Conservation (phyloP, 2,329 filamentous ascomycete species). For the Byssochlamys sp. region DNA sequence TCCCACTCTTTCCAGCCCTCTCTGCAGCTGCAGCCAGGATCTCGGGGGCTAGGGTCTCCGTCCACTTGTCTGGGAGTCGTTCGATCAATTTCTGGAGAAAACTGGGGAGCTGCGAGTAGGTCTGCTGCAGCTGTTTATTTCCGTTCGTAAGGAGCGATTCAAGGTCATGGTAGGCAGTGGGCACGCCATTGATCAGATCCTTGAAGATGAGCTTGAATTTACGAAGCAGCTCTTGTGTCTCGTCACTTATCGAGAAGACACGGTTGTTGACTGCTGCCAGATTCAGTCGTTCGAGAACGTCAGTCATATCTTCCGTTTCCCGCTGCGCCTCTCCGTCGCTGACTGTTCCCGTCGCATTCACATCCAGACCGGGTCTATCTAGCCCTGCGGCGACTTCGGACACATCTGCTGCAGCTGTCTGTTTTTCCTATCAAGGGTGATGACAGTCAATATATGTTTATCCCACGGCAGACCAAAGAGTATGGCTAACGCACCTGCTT, state of each 20-base stretch:
- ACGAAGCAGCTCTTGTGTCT: conserved; percentile 70
- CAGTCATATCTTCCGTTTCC: conserved; percentile 63
- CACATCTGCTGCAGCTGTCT: conserved; percentile 18
- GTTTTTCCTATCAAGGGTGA: conserved; percentile 9
- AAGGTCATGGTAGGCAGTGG: conserved; percentile 88
- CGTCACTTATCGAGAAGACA: conserved; percentile 72
- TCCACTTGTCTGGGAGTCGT: conserved; percentile 72
- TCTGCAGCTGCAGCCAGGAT: conserved; percentile 69
- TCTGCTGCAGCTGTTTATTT: conserved; percentile 54
- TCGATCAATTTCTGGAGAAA: conserved; percentile 81
- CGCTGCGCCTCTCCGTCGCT: conserved; percentile 39
- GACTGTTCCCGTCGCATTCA: conserved; percentile 28
- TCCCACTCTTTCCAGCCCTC: conserved; percentile 50
- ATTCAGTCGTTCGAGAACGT: conserved; percentile 74
- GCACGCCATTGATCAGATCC: conserved; percentile 82
- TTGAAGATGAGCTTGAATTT: conserved; percentile 85
- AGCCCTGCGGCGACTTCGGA: conserved; percentile 19
- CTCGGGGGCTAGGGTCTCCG: conserved; percentile 66
- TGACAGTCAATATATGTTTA: not conserved
- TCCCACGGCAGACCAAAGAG: not conserved
- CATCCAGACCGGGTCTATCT: conserved; percentile 15
- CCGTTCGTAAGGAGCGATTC: conserved; percentile 55
- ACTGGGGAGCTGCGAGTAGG: conserved; percentile 59
- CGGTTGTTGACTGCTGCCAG: conserved; percentile 75
- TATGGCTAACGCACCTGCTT: conserved; percentile 19